Conservation (phyloP, 176 grass and related monocot genomes). For the Cenchrus americanus region DNA sequence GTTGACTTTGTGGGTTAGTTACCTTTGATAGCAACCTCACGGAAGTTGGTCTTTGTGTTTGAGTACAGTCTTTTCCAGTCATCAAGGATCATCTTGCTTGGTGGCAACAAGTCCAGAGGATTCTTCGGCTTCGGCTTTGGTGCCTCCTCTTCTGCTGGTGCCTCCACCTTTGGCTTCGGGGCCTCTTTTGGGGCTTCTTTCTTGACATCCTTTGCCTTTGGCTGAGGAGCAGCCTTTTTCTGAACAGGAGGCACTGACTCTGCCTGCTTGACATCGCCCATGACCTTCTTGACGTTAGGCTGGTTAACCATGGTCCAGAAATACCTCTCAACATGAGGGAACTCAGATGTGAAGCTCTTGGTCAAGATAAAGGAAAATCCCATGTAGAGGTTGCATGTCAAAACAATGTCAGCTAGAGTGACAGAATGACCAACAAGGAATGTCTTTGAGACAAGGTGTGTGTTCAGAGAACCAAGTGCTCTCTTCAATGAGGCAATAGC, state of each 20-base stretch:
- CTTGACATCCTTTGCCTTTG: constrained; percentile 71
- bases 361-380: constrained; percentile 58
- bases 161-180: constrained; percentile 65
- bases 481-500: constrained; percentile 77
- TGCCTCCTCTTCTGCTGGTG: constrained; percentile 77
- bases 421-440: constrained; percentile 81
- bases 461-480: constrained; percentile 58
- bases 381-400: constrained; percentile 72
- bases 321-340: constrained; percentile 90
- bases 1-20: neutral
- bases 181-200: constrained; percentile 71
- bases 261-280: constrained; percentile 72
- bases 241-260: constrained; percentile 59
- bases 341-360: constrained; percentile 80
- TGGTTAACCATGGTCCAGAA: constrained; percentile 90
- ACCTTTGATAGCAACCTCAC: constrained; percentile 95
- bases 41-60: constrained; percentile 98
- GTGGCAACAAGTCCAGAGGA: constrained; percentile 86
- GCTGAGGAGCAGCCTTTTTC: constrained; percentile 51
- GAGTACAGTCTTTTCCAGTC: constrained; percentile 99
- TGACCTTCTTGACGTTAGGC: constrained; percentile 71
- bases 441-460: constrained; percentile 71
- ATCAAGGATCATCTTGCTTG: constrained; percentile 95
- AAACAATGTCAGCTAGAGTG: constrained; percentile 72
- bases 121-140: constrained; percentile 93